Evolutionary conservation across 495 filamentous ascomycete genomes (phyloP), one percentile per base, ranked within the genome.

Genomic region (Aspergillus sparsus): DNA sequence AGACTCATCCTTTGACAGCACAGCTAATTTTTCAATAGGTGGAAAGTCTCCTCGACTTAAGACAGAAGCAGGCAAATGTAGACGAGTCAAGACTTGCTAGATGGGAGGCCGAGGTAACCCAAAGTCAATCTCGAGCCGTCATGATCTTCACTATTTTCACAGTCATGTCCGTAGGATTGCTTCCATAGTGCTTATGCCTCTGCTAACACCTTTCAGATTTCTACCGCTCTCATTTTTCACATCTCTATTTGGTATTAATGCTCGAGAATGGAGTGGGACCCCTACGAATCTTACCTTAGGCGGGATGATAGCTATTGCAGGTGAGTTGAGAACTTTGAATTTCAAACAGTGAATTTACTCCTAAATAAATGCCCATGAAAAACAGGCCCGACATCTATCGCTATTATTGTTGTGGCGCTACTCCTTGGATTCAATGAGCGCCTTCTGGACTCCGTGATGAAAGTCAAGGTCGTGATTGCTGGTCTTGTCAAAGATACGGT

Each of bases 121-220:
- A 83, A 34, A 81, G 79, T 39, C 86, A 88, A 62, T 85, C 83
- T 39, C 77, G 83, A 39, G 82, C 85, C 9, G 78, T 88, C 27
- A 86, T 88, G 84, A 85, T 88, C 21, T 88, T 89, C 66, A 89
- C 85, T 15, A 84, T 84, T 9, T 87, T 88, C 68, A 87, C 83
- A 21, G 83, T 89, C 58, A 83, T 88, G 61, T 87, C 82, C 67
- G 71, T 83, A 8, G 72, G 11, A 18, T 32, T 76, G 72, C 74
- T 71, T 68, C 21, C 69, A 71, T 12, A 63, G 12, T 11, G 32
- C 59, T 16, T 3, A n/a, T 39, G 13, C 8, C 6, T 11, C 27
- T 49, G 33, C 41, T 44, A 6, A 61, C 16, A 56, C 2, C 39
- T 54, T 41, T 15, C 16, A 77, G 73, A 21, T 88, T 88, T 67